Evolutionary conservation across 192 early-diverging fungal species (phyloP).

Genomic region (Phycomyces blakesleeanus): DNA sequence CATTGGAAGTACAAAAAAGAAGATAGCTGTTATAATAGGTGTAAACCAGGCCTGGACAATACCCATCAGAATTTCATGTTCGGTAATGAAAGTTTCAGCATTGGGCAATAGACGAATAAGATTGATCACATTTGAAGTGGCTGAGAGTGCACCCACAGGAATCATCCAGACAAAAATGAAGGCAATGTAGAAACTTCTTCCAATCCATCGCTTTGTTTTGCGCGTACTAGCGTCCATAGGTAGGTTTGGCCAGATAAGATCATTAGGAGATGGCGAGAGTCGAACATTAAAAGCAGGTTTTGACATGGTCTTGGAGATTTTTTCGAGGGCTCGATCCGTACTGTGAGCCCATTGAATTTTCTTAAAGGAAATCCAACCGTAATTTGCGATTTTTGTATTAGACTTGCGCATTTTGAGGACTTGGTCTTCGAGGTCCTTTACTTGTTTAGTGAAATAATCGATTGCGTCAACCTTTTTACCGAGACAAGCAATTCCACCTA

Average conservation of each 20-base stretch:
- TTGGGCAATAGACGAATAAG: slow-evolving; percentile 53
- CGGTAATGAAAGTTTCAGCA: slow-evolving; percentile 43
- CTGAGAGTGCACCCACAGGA: slow-evolving; percentile 60
- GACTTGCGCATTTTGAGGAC: slow-evolving; percentile 49
- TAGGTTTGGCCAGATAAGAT: slow-evolving; percentile 75
- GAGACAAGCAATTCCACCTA: slow-evolving; percentile 30
- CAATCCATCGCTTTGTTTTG: slow-evolving; percentile 39
- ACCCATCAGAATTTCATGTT: slow-evolving; percentile 49
- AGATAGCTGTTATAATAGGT: slow-evolving; percentile 59
- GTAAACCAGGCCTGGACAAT: slow-evolving; percentile 65
- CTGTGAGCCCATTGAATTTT: slow-evolving; percentile 49
- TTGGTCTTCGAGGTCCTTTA: slow-evolving; percentile 52
- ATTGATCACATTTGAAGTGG: slow-evolving; percentile 56
- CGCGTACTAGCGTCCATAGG: slow-evolving; percentile 48
- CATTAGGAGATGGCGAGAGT: slow-evolving; percentile 63
- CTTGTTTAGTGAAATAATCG: slow-evolving; percentile 64
- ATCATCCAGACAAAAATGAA: slow-evolving; percentile 65
- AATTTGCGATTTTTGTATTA: slow-evolving; percentile 52
- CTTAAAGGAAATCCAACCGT: slow-evolving; percentile 67
- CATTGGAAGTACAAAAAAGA: slow-evolving; percentile 60
- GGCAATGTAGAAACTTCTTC: slow-evolving; percentile 44
- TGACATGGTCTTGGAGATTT: not conserved
- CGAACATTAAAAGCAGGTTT: slow-evolving; percentile 29
- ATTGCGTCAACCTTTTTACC: slow-evolving; percentile 66
- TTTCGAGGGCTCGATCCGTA: slow-evolving; percentile 35